These are phyloP conservation scores for Lactuca sativa DNA, from an alignment of 129 eudicot species.

Conservation along the genomic window DNA sequence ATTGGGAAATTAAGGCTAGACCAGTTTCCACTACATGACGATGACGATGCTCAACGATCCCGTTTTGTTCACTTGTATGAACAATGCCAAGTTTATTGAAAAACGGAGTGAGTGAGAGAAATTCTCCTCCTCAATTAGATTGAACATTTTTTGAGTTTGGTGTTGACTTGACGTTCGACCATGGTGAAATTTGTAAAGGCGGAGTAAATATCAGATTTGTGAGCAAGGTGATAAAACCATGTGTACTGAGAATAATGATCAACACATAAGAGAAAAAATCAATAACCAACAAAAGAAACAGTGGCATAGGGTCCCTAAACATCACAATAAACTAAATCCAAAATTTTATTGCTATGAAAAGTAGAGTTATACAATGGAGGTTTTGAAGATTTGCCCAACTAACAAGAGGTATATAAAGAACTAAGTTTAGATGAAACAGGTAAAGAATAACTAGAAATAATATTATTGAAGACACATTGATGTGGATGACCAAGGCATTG, in stretches of 20 bases:
- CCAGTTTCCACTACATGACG: no score
- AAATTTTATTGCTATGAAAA: neutral
- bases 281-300: neutral
- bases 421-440: no score
- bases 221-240: neutral
- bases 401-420: no score
- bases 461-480: no score
- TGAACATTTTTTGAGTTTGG: neutral
- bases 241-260: neutral
- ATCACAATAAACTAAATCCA: slow-evolving; percentile 5
- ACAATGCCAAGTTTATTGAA: no score
- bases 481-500: no score
- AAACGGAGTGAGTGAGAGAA: no score
- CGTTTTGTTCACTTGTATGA: no score
- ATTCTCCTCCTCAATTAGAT: neutral
- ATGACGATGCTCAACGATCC: no score
- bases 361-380: no score
- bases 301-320: neutral
- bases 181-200: neutral
- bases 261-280: neutral
- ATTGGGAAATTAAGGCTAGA: neutral
- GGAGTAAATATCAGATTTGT: neutral
- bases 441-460: no score
- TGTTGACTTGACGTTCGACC: neutral
- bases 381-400: no score